Base-by-base conservation (phyloP, 345 rosid species). In the Dimocarpus longan region DNA sequence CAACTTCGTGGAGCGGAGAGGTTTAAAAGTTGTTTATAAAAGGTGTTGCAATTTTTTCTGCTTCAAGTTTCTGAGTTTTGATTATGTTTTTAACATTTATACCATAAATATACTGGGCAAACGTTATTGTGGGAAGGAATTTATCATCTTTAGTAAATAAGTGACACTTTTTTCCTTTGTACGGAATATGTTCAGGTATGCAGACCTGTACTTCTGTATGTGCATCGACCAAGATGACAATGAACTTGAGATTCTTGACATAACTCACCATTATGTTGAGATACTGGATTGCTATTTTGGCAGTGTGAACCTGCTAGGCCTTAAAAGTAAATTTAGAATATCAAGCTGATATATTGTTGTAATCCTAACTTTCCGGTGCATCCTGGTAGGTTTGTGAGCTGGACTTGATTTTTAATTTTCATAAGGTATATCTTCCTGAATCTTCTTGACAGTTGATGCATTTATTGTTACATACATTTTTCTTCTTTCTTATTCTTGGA, bases 391-490 rank as follows among this genome's bases (percentile, higher is more conserved):
- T 90, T 6, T 90, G 92, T 62, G 91, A 89, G 83, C 76, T 90
- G 83, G 93, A 87, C 78, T 82, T 89, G 87, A 87, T 90, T 85
- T 90, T 88, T 75, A 87, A 90, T 79, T 90, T 88, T 77, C 93
- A 87, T 21, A 89, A 88, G 90, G 91, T 88, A 80, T 68, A 50
- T 65, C 43, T 13, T 28, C 73, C 13, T 28, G 37, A 50, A 50
- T 13, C 15, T 50, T 50, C 15, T 13, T 50, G 59, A 54, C 59
- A 54, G 16, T 54, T 54, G 59, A 54, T 16, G 6, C 15, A 11
- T 11, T 11, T 50, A 11, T 13, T 50, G 56, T 54, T 54, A 4
- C 12, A 16, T 16, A 52, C 19, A 15, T 52, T 52, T 15, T 52
- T 52, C 57, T 52, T 52, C 57, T 52, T 16, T 54, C n/a, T 54